phyloP scores from a whole-genome alignment of 1,139 yeast species.

The Diutina scorzettiae region DNA sequence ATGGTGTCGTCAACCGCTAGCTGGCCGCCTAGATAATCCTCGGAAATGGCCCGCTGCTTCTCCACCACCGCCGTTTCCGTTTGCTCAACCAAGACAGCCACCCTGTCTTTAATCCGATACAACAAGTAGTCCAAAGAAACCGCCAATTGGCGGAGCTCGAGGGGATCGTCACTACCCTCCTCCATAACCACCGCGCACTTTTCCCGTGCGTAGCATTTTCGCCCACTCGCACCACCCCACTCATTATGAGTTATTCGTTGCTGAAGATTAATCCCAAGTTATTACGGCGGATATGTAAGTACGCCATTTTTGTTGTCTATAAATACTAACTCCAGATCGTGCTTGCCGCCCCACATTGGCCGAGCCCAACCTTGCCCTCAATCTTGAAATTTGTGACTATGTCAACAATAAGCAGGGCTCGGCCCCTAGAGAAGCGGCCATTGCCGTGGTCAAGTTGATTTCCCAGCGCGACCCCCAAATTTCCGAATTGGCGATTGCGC shows the following conservation, averaged over 20 bases:
- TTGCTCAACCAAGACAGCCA: conserved; percentile 26
- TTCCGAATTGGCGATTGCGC: conserved; percentile 40
- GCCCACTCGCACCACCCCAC: not conserved
- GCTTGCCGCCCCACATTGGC: conserved; percentile 79
- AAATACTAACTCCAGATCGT: conserved; percentile 35
- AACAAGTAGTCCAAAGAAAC: conserved; percentile 51
- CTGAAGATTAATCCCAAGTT: conserved; percentile 45
- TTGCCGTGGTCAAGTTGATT: conserved; percentile 75
- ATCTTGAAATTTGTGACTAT: conserved; percentile 86
- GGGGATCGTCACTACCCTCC: conserved; percentile 48
- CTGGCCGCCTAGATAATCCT: conserved; percentile 26
- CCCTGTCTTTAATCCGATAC: conserved; percentile 45
- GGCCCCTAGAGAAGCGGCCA: conserved; percentile 87
- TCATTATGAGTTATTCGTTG: conserved; percentile 20
- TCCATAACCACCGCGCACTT: too few relatives aligned
- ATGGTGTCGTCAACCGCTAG: conserved; percentile 31
- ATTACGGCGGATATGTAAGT: conserved; percentile 53
- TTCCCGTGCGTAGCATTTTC: too few relatives aligned
- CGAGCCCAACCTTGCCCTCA: conserved; percentile 83
- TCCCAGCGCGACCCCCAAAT: conserved; percentile 80
- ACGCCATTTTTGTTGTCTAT: not conserved
- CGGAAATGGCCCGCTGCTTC: conserved; percentile 18
- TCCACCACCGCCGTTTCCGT: conserved; percentile 21
- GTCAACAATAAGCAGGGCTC: conserved; percentile 88
- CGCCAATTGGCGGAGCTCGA: conserved; percentile 47